Conservation (phyloP, 1,139 yeast genomes). For the Saccharomyces pastorianus region DNA sequence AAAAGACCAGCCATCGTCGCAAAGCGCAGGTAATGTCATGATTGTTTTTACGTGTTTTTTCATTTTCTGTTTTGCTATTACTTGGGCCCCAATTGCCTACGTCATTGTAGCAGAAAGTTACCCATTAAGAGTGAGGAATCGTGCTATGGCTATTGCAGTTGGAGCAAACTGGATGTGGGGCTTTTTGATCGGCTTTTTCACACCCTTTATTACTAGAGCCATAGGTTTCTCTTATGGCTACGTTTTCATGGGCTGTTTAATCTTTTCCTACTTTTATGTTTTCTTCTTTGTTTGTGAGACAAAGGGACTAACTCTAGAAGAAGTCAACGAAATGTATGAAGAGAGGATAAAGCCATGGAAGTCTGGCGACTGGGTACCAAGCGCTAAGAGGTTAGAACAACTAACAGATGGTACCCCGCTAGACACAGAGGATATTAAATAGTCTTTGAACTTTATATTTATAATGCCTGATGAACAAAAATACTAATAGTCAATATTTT, state of each 20-base stretch:
- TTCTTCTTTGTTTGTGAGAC: slow-evolving; percentile 61
- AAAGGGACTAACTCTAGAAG: slow-evolving; percentile 59
- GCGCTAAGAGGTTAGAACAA: slow-evolving; percentile 23
- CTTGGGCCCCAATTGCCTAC: slow-evolving; percentile 72
- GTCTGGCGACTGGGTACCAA: slow-evolving; percentile 27
- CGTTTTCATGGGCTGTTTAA: slow-evolving; percentile 60
- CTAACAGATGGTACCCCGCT: neutral
- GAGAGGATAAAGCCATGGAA: slow-evolving; percentile 37
- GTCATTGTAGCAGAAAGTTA: slow-evolving; percentile 64
- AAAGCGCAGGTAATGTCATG: slow-evolving; percentile 16
- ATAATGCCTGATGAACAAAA: neutral
- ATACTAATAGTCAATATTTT: neutral
- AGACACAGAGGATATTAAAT: neutral
- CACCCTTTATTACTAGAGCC: slow-evolving; percentile 16
- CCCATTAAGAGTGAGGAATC: slow-evolving; percentile 66
- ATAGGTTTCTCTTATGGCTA: slow-evolving; percentile 44
- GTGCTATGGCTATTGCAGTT: slow-evolving; percentile 64
- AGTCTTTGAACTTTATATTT: neutral
- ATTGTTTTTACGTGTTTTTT: slow-evolving; percentile 5
- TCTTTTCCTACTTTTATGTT: slow-evolving; percentile 37
- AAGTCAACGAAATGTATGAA: slow-evolving; percentile 52
- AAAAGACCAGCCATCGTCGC: slow-evolving; percentile 39
- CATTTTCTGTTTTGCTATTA: slow-evolving; percentile 6
- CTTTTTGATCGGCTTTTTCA: slow-evolving; percentile 62
- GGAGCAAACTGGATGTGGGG: slow-evolving; percentile 70